A percentile compares a stretch with the other conserved stretches of the same genome.
phyloP scores from a whole-genome alignment of 2,329 filamentous ascomycete genomes.

The Colletotrichum trifolii region DNA sequence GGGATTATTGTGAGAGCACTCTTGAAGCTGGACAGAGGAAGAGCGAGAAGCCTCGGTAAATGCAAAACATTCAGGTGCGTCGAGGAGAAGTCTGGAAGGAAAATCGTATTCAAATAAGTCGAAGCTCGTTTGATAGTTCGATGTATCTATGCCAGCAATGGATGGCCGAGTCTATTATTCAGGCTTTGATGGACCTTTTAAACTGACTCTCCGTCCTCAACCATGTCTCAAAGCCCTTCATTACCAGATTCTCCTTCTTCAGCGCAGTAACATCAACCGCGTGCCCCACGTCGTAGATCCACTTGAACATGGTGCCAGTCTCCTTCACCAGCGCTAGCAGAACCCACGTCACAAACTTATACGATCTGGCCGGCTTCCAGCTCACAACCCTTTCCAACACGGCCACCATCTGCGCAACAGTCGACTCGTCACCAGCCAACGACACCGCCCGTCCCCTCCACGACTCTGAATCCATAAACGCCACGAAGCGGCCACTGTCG shows the following conservation, averaged over 20 bases:
- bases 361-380: conserved; percentile 43
- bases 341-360: conserved; percentile 41
- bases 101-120: too few relatives aligned
- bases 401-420: conserved; percentile 43
- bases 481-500: conserved; percentile 54
- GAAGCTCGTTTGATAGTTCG: too few relatives aligned
- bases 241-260: conserved; percentile 41
- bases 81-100: too few relatives aligned
- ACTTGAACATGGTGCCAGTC: conserved; percentile 50
- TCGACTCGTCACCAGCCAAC: conserved; percentile 54
- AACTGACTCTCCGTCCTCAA: conserved; percentile 72
- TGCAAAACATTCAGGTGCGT: too few relatives aligned
- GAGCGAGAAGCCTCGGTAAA: too few relatives aligned
- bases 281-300: conserved; percentile 50
- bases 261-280: conserved; percentile 46
- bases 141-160: too few relatives aligned
- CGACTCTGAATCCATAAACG: conserved; percentile 46
- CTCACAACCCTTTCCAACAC: conserved; percentile 48
- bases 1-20: too few relatives aligned
- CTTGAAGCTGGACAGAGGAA: too few relatives aligned
- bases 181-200: conserved; percentile 22
- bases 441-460: conserved; percentile 48
- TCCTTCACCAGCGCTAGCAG: conserved; percentile 45
- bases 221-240: conserved; percentile 44
- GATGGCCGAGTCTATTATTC: too few relatives aligned